These are phyloP conservation scores for Cordyceps cicadae DNA, from an alignment of 2,329 filamentous ascomycete genomes.

Conservation along the genomic window DNA sequence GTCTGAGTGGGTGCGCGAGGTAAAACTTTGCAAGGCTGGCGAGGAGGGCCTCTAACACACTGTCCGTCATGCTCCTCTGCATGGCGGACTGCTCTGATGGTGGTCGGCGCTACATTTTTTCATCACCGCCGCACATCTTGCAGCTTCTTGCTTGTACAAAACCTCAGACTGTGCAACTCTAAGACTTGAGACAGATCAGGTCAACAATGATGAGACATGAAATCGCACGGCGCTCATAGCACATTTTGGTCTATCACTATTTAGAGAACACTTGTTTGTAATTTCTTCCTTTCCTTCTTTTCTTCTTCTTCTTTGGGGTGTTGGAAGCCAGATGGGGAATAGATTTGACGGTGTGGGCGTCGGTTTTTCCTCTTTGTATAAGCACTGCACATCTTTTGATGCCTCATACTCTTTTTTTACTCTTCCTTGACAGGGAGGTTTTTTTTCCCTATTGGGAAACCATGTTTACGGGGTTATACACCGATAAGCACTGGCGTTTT, in stretches of 20 bases:
- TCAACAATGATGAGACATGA: slow-evolving; percentile 12
- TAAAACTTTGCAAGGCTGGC: slow-evolving; percentile 92
- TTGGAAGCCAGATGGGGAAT: background rate
- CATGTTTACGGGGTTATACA: slow-evolving; percentile 9
- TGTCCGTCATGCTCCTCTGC: slow-evolving; percentile 21
- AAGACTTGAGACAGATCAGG: slow-evolving; percentile 10
- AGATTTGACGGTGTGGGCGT: background rate
- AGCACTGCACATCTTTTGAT: background rate
- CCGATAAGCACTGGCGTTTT: slow-evolving; percentile 12
- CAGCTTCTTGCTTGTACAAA: slow-evolving; percentile 16
- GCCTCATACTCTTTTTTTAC: slow-evolving; percentile 8
- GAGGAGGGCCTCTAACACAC: slow-evolving; percentile 74
- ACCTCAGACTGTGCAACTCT: slow-evolving; percentile 2
- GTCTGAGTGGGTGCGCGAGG: slow-evolving; percentile 97
- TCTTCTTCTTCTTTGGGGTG: background rate
- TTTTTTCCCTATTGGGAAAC: slow-evolving; percentile 10
- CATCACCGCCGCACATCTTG: slow-evolving; percentile 16
- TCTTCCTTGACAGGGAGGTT: slow-evolving; percentile 1
- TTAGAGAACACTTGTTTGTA: slow-evolving; percentile 12
- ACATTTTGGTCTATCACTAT: slow-evolving; percentile 12
- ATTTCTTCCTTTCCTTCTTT: slow-evolving; percentile 5
- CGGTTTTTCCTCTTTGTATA: background rate
- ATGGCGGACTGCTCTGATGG: slow-evolving; percentile 22
- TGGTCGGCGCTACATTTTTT: background rate
- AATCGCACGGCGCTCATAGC: slow-evolving; percentile 3